These are phyloP conservation scores for Phytophthora brassicae DNA, from an alignment of 352 stramenopile genomes.

Conservation along the genomic window DNA sequence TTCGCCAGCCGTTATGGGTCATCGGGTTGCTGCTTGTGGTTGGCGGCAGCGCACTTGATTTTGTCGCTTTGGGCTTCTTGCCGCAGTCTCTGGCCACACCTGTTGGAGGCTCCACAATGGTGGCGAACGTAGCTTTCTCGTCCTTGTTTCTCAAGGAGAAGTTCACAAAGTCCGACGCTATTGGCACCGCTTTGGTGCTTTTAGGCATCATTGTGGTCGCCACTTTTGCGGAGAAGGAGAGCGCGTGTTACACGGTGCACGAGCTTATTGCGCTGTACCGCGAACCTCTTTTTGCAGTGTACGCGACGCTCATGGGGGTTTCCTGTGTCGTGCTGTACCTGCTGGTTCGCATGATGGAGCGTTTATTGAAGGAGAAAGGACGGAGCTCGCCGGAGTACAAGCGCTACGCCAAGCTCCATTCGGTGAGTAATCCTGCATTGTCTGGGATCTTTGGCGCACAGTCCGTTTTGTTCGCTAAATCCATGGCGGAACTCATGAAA, in stretches of 20 bases:
- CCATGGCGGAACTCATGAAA: slow-evolving; percentile 80
- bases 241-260: slow-evolving; percentile 72
- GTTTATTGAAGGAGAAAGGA: slow-evolving; percentile 39
- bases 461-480: slow-evolving; percentile 85
- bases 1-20: slow-evolving; percentile 77
- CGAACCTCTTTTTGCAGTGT: slow-evolving; percentile 65
- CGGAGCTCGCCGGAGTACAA: slow-evolving; percentile 52
- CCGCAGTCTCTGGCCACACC: slow-evolving; percentile 81
- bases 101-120: slow-evolving; percentile 78
- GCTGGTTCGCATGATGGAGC: slow-evolving; percentile 50
- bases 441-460: slow-evolving; percentile 80
- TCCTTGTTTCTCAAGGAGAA: slow-evolving; percentile 77
- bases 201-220: slow-evolving; percentile 77
- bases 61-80: slow-evolving; percentile 77
- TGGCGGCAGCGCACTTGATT: slow-evolving; percentile 70
- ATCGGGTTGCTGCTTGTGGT: slow-evolving; percentile 73
- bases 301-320: slow-evolving; percentile 54
- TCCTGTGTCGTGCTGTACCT: slow-evolving; percentile 40
- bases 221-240: slow-evolving; percentile 76
- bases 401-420: slow-evolving; percentile 56
- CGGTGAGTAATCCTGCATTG: slow-evolving; percentile 70
- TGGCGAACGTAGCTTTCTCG: slow-evolving; percentile 85
- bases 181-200: slow-evolving; percentile 71
- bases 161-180: slow-evolving; percentile 62
- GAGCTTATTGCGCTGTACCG: slow-evolving; percentile 71